Conservation (phyloP, 2,329 filamentous ascomycete species). For the Diplodia mutila region DNA sequence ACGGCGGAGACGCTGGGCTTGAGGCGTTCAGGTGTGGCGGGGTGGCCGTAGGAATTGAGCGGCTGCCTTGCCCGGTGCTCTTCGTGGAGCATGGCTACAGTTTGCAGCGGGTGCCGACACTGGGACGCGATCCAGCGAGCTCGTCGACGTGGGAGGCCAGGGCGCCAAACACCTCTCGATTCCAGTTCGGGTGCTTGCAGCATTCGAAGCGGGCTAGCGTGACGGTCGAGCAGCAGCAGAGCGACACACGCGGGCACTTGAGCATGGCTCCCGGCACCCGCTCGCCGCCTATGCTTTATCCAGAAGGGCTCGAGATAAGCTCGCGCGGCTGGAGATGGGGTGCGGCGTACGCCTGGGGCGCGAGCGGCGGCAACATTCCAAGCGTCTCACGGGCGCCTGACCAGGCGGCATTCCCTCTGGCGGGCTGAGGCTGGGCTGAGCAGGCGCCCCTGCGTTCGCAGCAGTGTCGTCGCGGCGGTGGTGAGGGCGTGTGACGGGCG, state of each 20-base stretch:
- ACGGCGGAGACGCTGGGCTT: neutral
- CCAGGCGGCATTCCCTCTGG: conserved; percentile 11
- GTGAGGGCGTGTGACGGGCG: conserved; percentile 10
- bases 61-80: neutral
- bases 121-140: neutral
- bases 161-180: conserved; percentile 10
- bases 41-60: neutral
- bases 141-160: conserved; percentile 11
- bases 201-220: conserved; percentile 3
- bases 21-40: conserved; percentile 4
- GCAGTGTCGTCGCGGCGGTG: neutral
- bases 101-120: neutral
- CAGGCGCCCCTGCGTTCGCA: conserved; percentile 8
- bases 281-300: neutral
- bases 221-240: neutral
- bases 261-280: conserved; percentile 7
- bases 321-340: conserved; percentile 10
- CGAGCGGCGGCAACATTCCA: conserved; percentile 7
- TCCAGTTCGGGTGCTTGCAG: conserved; percentile 1
- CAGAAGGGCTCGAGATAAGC: neutral
- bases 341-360: conserved; percentile 9
- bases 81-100: conserved; percentile 4
- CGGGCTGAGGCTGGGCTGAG: conserved; percentile 13
- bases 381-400: conserved; percentile 2
- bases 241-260: conserved; percentile 8